A percentile compares a stretch with the other conserved stretches of the same genome.
Conservation (phyloP, 2,329 filamentous ascomycete genomes). For the Fonsecaea multimorphosa region DNA sequence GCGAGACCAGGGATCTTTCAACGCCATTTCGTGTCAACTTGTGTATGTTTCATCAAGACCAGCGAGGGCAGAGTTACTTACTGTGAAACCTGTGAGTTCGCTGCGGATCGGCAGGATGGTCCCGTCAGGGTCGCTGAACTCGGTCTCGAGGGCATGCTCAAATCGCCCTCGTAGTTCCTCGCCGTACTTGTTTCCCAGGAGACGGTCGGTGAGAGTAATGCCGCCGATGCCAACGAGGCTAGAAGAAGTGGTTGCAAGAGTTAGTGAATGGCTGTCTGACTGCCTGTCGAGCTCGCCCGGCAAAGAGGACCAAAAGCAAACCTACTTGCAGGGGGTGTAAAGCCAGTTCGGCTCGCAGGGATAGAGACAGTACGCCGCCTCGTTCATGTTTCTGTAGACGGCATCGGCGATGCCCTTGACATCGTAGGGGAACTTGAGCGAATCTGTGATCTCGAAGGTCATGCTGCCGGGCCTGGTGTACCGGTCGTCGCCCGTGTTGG, state of each 20-base stretch:
- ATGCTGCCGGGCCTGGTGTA: conserved; percentile 25
- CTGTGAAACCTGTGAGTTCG: conserved; percentile 33
- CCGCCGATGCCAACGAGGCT: conserved; percentile 29
- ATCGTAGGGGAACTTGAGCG: conserved; percentile 26
- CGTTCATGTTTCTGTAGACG: conserved; percentile 28
- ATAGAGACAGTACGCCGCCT: conserved; percentile 30
- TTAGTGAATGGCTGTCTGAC: not conserved
- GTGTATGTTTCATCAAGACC: not conserved
- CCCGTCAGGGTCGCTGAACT: conserved; percentile 31
- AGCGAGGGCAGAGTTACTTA: not conserved
- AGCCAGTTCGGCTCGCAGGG: conserved; percentile 34
- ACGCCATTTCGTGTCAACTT: not conserved
- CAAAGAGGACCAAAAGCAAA: not conserved
- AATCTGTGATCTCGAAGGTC: conserved; percentile 27
- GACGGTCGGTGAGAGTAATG: conserved; percentile 22
- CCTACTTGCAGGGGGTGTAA: conserved; percentile 33
- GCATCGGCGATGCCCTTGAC: conserved; percentile 27
- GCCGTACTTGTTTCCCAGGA: conserved; percentile 24
- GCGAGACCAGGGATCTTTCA: conserved; percentile 29
- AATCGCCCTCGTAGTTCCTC: conserved; percentile 23
- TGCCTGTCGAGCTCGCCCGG: not conserved
- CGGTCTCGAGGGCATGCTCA: conserved; percentile 27
- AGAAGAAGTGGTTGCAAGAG: not conserved
- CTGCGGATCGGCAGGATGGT: conserved; percentile 32
- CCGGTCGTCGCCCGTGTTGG: conserved; percentile 28